A percentile compares a stretch with the other conserved stretches of the same genome.
Evolutionary conservation across 1,139 yeast genomes (phyloP).

Genomic region (Debaryomyces robertsiae): DNA sequence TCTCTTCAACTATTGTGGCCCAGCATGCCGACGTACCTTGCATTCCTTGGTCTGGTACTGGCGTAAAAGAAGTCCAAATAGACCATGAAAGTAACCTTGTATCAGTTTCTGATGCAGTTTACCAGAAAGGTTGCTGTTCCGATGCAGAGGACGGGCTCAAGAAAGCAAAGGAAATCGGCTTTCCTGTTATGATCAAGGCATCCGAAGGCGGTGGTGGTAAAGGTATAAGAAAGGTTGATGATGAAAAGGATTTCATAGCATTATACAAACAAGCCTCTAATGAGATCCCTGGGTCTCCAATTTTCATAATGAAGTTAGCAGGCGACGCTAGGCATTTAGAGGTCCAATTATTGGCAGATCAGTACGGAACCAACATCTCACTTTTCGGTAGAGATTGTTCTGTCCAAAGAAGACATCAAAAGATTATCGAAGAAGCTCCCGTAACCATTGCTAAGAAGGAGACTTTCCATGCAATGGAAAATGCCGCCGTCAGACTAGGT

Average conservation of each 20-base stretch:
- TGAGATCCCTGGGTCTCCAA: slow-evolving; percentile 96
- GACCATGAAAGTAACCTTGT: slow-evolving; percentile 76
- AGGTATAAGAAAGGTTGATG: slow-evolving; percentile 91
- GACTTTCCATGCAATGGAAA: slow-evolving; percentile 89
- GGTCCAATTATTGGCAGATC: slow-evolving; percentile 93
- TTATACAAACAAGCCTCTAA: slow-evolving; percentile 87
- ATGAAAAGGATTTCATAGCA: slow-evolving; percentile 68
- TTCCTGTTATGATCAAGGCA: slow-evolving; percentile 96
- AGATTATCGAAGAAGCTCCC: slow-evolving; percentile 95
- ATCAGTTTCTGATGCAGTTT: slow-evolving; percentile 80
- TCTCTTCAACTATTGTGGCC: slow-evolving; percentile 95
- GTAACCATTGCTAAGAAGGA: slow-evolving; percentile 88
- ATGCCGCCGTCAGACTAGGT: slow-evolving; percentile 96
- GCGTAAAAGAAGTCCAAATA: slow-evolving; percentile 77
- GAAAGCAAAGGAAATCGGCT: slow-evolving; percentile 84
- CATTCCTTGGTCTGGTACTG: slow-evolving; percentile 99
- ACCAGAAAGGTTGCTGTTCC: slow-evolving; percentile 83
- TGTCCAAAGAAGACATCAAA: slow-evolving; percentile 96
- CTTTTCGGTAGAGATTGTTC: slow-evolving; percentile 96
- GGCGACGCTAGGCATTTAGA: slow-evolving; percentile 96
- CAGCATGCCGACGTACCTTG: slow-evolving; percentile 98
- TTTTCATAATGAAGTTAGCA: slow-evolving; percentile 91
- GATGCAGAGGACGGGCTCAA: slow-evolving; percentile 85
- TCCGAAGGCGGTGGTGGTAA: slow-evolving; percentile 99
- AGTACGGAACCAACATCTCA: slow-evolving; percentile 92